These are phyloP conservation scores for Schizonepeta tenuifolia DNA, from an alignment of 257 asterid species.

Conservation along the genomic window DNA sequence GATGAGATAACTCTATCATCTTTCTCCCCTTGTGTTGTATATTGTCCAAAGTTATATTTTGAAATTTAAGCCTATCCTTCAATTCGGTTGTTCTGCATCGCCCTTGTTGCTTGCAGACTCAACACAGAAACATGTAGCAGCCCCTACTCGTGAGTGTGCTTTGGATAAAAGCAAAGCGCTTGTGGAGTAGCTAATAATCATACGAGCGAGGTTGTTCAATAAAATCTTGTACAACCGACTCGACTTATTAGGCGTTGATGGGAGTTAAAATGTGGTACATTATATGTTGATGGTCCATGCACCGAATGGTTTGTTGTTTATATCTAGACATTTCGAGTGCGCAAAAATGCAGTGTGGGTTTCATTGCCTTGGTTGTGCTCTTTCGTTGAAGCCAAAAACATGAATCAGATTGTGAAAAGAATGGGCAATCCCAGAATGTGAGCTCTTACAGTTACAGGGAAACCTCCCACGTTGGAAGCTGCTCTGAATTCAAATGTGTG, in stretches of 20 bases:
- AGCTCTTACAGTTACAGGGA: not conserved
- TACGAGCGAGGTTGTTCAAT: no score
- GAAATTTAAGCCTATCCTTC: conserved; percentile 1
- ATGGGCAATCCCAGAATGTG: not conserved
- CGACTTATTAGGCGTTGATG: no score
- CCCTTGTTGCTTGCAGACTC: not conserved
- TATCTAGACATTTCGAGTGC: not conserved
- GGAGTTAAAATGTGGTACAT: no score
- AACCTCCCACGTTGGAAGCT: conserved; percentile 43
- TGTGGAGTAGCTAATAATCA: no score
- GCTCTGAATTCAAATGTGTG: conserved; percentile 34
- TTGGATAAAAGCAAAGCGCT: no score
- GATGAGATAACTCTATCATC: not conserved
- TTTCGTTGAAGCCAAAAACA: conserved; percentile 26
- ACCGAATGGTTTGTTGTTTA: not conserved
- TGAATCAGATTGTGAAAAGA: conserved; percentile 1
- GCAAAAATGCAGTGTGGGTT: not conserved
- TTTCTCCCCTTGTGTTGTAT: conserved; percentile 5
- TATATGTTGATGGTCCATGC: not conserved
- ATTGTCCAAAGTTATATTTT: not conserved
- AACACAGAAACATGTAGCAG: no score
- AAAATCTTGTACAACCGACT: no score
- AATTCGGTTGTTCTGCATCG: not conserved
- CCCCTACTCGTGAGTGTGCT: no score
- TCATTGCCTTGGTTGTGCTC: not conserved